A percentile compares a stretch with the other conserved stretches of the same genome.
These are phyloP conservation scores for Trichosporon faecale DNA, from an alignment of 1,284 basidiomycete species.

Conservation along the genomic window DNA sequence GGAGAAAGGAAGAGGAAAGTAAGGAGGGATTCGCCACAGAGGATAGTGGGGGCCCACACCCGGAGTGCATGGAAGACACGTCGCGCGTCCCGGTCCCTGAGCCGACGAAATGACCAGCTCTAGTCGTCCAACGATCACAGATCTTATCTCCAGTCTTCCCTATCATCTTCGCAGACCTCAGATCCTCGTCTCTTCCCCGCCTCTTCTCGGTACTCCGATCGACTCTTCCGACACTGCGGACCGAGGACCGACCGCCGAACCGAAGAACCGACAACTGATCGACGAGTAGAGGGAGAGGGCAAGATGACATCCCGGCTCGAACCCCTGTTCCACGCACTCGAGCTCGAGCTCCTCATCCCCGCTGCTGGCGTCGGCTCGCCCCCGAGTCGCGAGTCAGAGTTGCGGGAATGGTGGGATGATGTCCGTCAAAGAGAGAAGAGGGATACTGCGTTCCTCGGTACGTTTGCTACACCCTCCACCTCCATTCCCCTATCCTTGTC, in stretches of 20 bases:
- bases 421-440: slow-evolving; percentile 53
- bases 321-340: slow-evolving; percentile 60
- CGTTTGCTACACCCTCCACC: slow-evolving; percentile 33
- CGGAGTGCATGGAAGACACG: neutral
- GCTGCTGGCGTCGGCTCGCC: neutral
- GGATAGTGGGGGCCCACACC: neutral
- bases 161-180: neutral
- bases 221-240: neutral
- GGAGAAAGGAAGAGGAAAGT: too few species aligned
- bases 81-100: neutral
- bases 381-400: slow-evolving; percentile 23
- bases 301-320: neutral
- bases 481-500: too few species aligned
- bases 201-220: neutral
- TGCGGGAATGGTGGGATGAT: slow-evolving; percentile 61
- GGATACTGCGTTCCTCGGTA: slow-evolving; percentile 64
- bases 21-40: neutral
- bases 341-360: slow-evolving; percentile 65
- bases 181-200: neutral
- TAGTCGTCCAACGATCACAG: neutral
- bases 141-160: neutral
- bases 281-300: too few species aligned
- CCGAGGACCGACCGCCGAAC: too few species aligned
- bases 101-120: neutral
- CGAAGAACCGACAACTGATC: too few species aligned